These are phyloP conservation scores for Schwanniomyces occidentalis DNA, from an alignment of 805 yeast genomes.

Conservation along the genomic window DNA sequence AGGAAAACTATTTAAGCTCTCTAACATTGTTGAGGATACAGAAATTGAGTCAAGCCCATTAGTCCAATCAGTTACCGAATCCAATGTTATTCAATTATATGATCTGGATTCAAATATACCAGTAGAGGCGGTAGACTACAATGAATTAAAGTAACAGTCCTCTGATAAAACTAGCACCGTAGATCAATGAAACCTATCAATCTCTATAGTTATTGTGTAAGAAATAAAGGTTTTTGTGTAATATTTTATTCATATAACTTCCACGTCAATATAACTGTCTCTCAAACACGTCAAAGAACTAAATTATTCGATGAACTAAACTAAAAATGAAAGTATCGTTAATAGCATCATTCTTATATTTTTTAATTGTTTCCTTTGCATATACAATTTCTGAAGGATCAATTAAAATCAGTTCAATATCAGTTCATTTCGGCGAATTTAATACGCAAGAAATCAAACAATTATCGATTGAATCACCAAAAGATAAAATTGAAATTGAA, in stretches of 20 bases:
- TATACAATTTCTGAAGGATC: slow-evolving; percentile 30
- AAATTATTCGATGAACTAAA: no score
- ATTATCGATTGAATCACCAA: slow-evolving; percentile 28
- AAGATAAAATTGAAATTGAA: slow-evolving; percentile 30
- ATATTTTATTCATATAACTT: not conserved
- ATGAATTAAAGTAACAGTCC: no score
- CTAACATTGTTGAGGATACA: slow-evolving; percentile 3
- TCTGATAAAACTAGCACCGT: not conserved
- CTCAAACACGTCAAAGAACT: slow-evolving; percentile 6
- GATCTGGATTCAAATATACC: no score
- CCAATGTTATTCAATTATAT: no score
- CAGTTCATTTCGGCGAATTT: slow-evolving; percentile 29
- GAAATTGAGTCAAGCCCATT: slow-evolving; percentile 2
- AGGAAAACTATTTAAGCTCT: slow-evolving; percentile 1
- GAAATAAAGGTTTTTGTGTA: not conserved
- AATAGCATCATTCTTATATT: slow-evolving; percentile 16
- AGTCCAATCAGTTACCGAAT: no score
- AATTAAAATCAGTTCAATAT: slow-evolving; percentile 24
- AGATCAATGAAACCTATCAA: not conserved
- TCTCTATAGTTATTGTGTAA: not conserved
- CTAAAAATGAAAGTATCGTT: slow-evolving; percentile 4
- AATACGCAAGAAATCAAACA: slow-evolving; percentile 30
- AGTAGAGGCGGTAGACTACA: no score
- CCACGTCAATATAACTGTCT: not conserved
- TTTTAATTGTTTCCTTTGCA: slow-evolving; percentile 24